Percentiles rank a stretch among this genome's conserved stretches.
These are phyloP conservation scores for Mycena chlorophos DNA, from an alignment of 768 basidiomycete genomes.

Conservation along the genomic window DNA sequence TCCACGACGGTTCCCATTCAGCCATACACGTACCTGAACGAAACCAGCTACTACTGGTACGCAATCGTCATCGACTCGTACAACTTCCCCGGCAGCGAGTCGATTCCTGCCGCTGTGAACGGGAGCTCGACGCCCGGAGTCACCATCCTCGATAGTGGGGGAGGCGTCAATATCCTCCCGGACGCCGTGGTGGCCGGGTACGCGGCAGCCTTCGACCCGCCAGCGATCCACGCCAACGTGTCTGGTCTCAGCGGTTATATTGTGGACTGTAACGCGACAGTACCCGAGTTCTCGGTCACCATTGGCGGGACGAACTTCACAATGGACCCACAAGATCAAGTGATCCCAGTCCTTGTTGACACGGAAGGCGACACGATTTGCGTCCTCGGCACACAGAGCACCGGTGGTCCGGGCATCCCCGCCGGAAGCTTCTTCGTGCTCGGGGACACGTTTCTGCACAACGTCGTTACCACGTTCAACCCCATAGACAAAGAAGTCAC, in stretches of 20 bases:
- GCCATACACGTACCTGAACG: conserved; percentile 6
- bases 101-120: neutral
- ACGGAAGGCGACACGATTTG: conserved; percentile 16
- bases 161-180: conserved; percentile 24
- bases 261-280: conserved; percentile 22
- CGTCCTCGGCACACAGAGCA: conserved; percentile 21
- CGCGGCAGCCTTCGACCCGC: conserved; percentile 22
- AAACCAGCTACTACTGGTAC: conserved; percentile 19
- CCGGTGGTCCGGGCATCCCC: conserved; percentile 12
- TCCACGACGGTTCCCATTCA: conserved; percentile 24
- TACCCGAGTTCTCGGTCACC: conserved; percentile 23
- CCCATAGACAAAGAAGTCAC: neutral
- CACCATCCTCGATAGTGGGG: conserved; percentile 20
- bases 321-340: conserved; percentile 23
- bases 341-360: conserved; percentile 17
- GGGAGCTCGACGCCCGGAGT: conserved; percentile 9
- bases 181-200: conserved; percentile 21
- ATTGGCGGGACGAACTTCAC: conserved; percentile 23
- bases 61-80: conserved; percentile 22
- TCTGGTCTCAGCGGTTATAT: conserved; percentile 16
- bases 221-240: conserved; percentile 13
- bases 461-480: conserved; percentile 2
- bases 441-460: conserved; percentile 1
- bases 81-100: conserved; percentile 21
- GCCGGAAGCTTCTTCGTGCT: conserved; percentile 24